Conservation (phyloP, 2,329 filamentous ascomycete species). For the Amauroascus niger region DNA sequence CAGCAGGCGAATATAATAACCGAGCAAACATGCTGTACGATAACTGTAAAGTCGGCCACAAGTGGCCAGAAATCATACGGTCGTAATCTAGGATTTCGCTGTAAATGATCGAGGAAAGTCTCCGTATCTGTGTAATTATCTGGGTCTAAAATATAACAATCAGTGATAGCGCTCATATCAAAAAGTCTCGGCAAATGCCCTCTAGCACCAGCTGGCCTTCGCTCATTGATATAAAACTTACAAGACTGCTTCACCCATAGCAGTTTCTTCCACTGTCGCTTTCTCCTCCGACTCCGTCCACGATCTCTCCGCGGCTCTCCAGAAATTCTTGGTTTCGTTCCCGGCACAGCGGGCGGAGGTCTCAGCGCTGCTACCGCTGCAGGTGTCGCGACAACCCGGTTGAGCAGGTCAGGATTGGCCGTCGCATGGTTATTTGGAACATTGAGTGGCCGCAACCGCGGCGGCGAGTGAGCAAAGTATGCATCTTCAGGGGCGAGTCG, state of each 20-base stretch:
- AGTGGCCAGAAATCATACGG: slow-evolving; percentile 98
- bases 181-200: neutral
- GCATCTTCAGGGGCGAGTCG: slow-evolving; percentile 79
- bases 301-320: slow-evolving; percentile 43
- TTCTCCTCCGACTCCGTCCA: slow-evolving; percentile 55
- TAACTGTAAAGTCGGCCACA: slow-evolving; percentile 88
- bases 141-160: slow-evolving; percentile 52
- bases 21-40: slow-evolving; percentile 92
- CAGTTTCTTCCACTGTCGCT: slow-evolving; percentile 82
- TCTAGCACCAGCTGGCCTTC: too few relatives aligned
- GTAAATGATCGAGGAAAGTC: slow-evolving; percentile 90
- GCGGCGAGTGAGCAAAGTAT: slow-evolving; percentile 55
- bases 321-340: slow-evolving; percentile 24
- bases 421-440: slow-evolving; percentile 17
- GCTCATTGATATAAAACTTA: slow-evolving; percentile 58
- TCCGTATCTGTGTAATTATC: slow-evolving; percentile 98
- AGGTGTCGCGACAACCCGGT: slow-evolving; percentile 35
- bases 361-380: slow-evolving; percentile 35
- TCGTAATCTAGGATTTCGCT: slow-evolving; percentile 83
- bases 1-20: slow-evolving; percentile 91
- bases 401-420: slow-evolving; percentile 32
- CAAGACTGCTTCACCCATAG: slow-evolving; percentile 97
- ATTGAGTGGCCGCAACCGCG: slow-evolving; percentile 40
- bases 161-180: neutral
- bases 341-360: slow-evolving; percentile 33